phyloP scores from a whole-genome alignment of 306 rosid species.

The Macrotyloma uniflorum region DNA sequence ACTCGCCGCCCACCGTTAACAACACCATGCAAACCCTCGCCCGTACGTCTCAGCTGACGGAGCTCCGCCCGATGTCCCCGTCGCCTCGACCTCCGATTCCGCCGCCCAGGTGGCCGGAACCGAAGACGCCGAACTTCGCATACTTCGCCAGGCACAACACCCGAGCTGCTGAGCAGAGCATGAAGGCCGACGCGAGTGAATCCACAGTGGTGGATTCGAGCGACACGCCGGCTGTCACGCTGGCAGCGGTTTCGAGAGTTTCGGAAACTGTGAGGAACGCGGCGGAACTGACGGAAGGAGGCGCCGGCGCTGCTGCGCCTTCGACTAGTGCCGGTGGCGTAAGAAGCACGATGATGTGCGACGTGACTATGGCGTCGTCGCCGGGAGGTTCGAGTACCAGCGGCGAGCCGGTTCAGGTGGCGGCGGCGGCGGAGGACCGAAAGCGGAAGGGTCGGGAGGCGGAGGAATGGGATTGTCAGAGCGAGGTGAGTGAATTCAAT shows the following conservation, averaged over 20 bases:
- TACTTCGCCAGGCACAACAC: slow-evolving; percentile 46
- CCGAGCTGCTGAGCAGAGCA: slow-evolving; percentile 27
- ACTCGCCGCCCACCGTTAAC: slow-evolving; percentile 32
- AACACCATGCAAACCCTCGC: slow-evolving; percentile 32
- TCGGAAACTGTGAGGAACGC: slow-evolving; percentile 41
- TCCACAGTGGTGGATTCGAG: slow-evolving; percentile 65
- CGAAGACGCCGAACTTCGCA: slow-evolving; percentile 46
- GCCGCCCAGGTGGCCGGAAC: slow-evolving; percentile 42
- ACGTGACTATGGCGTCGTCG: slow-evolving; percentile 57
- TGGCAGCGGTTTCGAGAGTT: slow-evolving; percentile 25
- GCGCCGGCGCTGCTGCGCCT: slow-evolving; percentile 23
- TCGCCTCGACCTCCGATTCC: slow-evolving; percentile 55
- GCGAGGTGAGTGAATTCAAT: slow-evolving; percentile 65
- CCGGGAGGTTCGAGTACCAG: slow-evolving; percentile 63
- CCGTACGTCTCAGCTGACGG: slow-evolving; percentile 25
- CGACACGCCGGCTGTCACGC: slow-evolving; percentile 52
- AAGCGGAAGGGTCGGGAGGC: slow-evolving; percentile 64
- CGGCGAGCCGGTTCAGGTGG: slow-evolving; percentile 47
- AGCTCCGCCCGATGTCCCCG: slow-evolving; percentile 30
- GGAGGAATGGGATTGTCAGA: slow-evolving; percentile 58
- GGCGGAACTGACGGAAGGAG: slow-evolving; percentile 31
- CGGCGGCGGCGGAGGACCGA: slow-evolving; percentile 50
- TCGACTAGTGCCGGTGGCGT: slow-evolving; percentile 33
- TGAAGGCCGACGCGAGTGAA: slow-evolving; percentile 48
- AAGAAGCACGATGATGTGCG: slow-evolving; percentile 48